Evolutionary conservation across 2,329 filamentous ascomycete genomes (phyloP).

Genomic region (Fusarium pseudograminearum): DNA sequence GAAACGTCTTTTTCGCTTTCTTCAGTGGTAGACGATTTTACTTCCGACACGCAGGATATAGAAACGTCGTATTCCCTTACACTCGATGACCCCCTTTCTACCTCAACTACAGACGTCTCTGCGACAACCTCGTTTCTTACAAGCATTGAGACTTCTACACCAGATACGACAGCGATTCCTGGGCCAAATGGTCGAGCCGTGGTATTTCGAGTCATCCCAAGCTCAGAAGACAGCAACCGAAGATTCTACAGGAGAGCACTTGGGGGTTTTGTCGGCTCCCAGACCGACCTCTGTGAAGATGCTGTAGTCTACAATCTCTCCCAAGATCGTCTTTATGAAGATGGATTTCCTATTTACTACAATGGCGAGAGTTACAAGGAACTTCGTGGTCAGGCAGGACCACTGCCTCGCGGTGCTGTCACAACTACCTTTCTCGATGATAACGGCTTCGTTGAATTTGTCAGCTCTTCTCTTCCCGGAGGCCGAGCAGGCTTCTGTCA

Average conservation of each 20-base stretch:
- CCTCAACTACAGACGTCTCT: neutral
- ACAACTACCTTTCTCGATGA: neutral
- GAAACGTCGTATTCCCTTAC: neutral
- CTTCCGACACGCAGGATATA: neutral
- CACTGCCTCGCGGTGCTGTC: neutral
- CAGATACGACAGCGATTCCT: neutral
- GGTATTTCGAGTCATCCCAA: neutral
- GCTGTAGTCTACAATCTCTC: neutral
- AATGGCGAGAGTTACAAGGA: neutral
- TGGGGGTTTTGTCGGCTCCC: neutral
- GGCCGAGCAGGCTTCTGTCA: slow-evolving; percentile 4
- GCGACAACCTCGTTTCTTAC: neutral
- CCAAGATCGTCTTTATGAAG: neutral
- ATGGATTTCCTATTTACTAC: neutral
- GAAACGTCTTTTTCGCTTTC: neutral
- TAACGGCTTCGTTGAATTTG: neutral
- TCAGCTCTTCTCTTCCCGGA: neutral
- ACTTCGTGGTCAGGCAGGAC: neutral
- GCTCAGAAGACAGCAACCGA: neutral
- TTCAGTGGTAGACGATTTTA: neutral
- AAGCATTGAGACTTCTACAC: neutral
- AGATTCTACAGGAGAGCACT: neutral
- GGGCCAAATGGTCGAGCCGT: neutral
- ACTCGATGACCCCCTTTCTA: neutral
- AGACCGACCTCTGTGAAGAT: neutral